A percentile compares a stretch with the other conserved stretches of the same genome.
Evolutionary conservation across 495 filamentous ascomycete genomes (phyloP).

Genomic region (Penicillium bialowiezense): DNA sequence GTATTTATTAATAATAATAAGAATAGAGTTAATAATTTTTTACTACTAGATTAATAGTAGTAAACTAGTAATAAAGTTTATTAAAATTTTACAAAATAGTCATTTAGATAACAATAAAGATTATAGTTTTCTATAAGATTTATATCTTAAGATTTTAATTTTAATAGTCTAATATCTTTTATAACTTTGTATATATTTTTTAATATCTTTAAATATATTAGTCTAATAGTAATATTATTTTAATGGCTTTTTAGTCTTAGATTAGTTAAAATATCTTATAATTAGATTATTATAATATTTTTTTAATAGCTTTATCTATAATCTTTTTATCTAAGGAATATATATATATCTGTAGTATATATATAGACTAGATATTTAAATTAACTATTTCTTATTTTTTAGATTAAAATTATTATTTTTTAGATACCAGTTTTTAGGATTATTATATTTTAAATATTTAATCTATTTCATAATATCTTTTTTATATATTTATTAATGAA

Average conservation of each 20-base stretch:
- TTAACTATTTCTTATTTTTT: neutral
- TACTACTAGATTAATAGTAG: neutral
- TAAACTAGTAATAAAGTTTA: constrained; percentile 1
- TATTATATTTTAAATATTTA: neutral
- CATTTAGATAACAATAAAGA: neutral
- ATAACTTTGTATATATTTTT: constrained; percentile 15
- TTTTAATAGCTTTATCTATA: neutral
- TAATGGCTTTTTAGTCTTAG: neutral
- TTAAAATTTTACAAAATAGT: neutral
- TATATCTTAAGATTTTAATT: constrained; percentile 8
- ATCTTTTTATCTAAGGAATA: neutral
- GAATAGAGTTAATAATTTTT: neutral
- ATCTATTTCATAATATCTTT: too few relatives aligned
- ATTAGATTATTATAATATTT: neutral
- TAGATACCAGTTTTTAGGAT: neutral
- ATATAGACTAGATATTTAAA: too few relatives aligned
- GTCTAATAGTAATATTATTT: neutral
- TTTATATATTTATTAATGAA: too few relatives aligned
- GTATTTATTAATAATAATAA: constrained; percentile 12
- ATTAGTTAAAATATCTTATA: neutral
- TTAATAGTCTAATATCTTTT: constrained; percentile 12
- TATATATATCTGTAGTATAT: too few relatives aligned
- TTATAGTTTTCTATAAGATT: constrained; percentile 14
- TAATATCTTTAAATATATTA: neutral
- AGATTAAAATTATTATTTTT: too few relatives aligned